Conservation (phyloP, 495 filamentous ascomycete species). For the Recurvomyces mirabilis region DNA sequence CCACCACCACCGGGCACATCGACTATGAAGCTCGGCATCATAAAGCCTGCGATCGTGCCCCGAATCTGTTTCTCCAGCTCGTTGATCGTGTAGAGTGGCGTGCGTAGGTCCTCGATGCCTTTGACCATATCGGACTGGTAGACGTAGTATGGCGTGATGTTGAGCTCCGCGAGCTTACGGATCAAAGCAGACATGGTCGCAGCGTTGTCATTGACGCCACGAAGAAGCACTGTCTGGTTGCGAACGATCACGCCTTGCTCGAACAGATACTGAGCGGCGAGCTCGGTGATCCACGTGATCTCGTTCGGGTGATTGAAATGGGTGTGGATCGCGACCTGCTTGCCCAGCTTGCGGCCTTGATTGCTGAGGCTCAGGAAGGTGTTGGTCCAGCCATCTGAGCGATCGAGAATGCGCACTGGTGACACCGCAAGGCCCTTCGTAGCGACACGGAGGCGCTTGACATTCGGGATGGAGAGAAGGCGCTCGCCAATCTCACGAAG, state of each 20-base stretch:
- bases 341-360: slow-evolving; percentile 38
- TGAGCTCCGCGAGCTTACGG: slow-evolving; percentile 41
- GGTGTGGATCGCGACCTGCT: slow-evolving; percentile 48
- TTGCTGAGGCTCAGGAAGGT: slow-evolving; percentile 39
- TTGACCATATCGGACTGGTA: slow-evolving; percentile 50
- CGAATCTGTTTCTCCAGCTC: slow-evolving; percentile 43
- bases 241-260: slow-evolving; percentile 38
- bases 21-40: slow-evolving; percentile 48
- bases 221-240: slow-evolving; percentile 39
- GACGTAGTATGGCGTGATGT: slow-evolving; percentile 47
- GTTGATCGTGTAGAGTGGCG: slow-evolving; percentile 44
- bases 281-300: slow-evolving; percentile 46
- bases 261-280: slow-evolving; percentile 39
- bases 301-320: slow-evolving; percentile 53
- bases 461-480: slow-evolving; percentile 31
- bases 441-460: slow-evolving; percentile 42
- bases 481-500: slow-evolving; percentile 21
- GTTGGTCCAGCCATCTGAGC: slow-evolving; percentile 40
- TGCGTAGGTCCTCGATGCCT: slow-evolving; percentile 49
- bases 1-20: slow-evolving; percentile 51
- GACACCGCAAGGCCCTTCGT: slow-evolving; percentile 48
- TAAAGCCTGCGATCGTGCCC: slow-evolving; percentile 48
- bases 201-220: slow-evolving; percentile 44
- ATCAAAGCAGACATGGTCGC: slow-evolving; percentile 43
- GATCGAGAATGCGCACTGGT: slow-evolving; percentile 40